These are phyloP conservation scores for Aspergillus piperis DNA, from an alignment of 2,329 filamentous ascomycete genomes.

Conservation along the genomic window DNA sequence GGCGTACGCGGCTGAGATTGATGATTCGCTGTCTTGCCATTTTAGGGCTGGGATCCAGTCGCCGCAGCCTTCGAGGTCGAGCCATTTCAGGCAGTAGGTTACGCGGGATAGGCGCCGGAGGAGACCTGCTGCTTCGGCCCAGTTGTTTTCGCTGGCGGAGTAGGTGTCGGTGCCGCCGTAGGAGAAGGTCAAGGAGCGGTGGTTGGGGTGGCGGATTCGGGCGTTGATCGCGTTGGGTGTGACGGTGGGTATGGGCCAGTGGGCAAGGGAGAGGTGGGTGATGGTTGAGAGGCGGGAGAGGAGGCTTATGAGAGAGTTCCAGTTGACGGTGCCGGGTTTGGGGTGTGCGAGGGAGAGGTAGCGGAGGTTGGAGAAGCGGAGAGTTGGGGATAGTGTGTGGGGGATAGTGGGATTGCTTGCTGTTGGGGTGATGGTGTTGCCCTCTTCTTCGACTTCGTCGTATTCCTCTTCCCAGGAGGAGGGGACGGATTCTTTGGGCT, in stretches of 20 bases:
- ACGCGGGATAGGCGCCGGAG: conserved; percentile 57
- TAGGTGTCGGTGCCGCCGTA: conserved; percentile 57
- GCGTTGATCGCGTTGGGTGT: conserved; percentile 55
- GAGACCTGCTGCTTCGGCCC: conserved; percentile 58
- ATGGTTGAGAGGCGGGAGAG: conserved; percentile 57
- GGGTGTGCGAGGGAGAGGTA: conserved; percentile 61
- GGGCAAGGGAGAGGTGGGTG: conserved; percentile 63
- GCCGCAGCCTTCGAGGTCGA: conserved; percentile 62
- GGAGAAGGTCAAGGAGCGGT: conserved; percentile 44
- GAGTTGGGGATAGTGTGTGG: conserved; percentile 25
- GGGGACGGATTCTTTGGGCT: conserved; percentile 28
- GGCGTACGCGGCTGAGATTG: conserved; percentile 26
- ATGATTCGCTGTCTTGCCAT: conserved; percentile 38
- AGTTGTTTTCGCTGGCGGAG: conserved; percentile 55
- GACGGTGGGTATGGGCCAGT: conserved; percentile 62
- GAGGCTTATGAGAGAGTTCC: conserved; percentile 57
- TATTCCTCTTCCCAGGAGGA: conserved; percentile 45
- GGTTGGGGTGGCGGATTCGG: conserved; percentile 44
- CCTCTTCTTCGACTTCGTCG: conserved; percentile 13
- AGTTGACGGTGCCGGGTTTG: conserved; percentile 47
- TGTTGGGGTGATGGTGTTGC: not conserved
- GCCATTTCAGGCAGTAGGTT: conserved; percentile 61
- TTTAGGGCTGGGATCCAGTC: conserved; percentile 57
- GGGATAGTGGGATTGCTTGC: conserved; percentile 13
- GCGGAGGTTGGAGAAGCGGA: conserved; percentile 55